Evolutionary conservation across 148 eudicot genomes (phyloP).

Genomic region (Rhododendron ferrugineum): DNA sequence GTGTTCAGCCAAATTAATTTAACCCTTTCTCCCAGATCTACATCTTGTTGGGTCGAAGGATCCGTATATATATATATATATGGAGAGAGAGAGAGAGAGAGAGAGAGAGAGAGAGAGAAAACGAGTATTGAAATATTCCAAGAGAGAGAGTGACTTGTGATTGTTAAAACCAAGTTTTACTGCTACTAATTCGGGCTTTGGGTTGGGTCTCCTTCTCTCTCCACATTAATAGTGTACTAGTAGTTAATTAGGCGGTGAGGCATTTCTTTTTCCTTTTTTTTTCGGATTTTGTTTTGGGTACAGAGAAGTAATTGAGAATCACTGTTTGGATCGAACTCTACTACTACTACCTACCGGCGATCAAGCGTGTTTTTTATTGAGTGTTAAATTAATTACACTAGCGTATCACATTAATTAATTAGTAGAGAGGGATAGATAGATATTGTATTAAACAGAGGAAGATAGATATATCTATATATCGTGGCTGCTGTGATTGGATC

Average conservation of each 20-base stretch:
- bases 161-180: neutral
- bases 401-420: neutral
- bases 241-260: neutral
- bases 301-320: neutral
- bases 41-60: neutral
- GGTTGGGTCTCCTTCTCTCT: neutral
- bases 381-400: neutral
- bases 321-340: slow-evolving; percentile 5
- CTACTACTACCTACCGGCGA: neutral
- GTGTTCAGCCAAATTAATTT: neutral
- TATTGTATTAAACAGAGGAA: neutral
- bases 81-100: neutral
- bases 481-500: slow-evolving; percentile 11
- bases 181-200: slow-evolving; percentile 4
- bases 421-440: neutral
- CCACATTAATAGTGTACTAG: neutral
- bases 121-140: slow-evolving; percentile 10
- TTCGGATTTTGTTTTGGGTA: neutral
- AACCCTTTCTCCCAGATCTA: neutral
- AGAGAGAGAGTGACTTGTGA: neutral
- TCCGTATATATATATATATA: no score
- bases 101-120: neutral
- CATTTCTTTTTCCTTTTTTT: neutral
- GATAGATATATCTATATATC: neutral
- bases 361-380: neutral